A percentile compares a stretch with the other conserved stretches of the same genome.
These are phyloP conservation scores for Paecilomyces sp. DNA, from an alignment of 2,329 filamentous ascomycete genomes.

Conservation along the genomic window DNA sequence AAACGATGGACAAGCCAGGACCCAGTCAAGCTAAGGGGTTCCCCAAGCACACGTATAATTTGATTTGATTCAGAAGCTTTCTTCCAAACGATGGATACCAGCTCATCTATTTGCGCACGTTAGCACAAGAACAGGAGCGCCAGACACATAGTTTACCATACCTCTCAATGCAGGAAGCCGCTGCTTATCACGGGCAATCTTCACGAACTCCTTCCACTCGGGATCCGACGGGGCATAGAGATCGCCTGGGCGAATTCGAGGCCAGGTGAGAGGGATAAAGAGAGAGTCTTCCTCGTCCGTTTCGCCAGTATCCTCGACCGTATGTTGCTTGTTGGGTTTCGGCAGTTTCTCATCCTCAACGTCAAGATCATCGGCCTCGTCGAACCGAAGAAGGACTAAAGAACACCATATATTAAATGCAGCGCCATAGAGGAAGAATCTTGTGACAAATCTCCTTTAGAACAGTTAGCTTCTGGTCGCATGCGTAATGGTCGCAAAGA, in stretches of 20 bases:
- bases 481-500: not conserved
- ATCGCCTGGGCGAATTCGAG: slow-evolving; percentile 22
- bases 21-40: slow-evolving; percentile 42
- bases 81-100: slow-evolving; percentile 37
- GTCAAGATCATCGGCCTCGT: slow-evolving; percentile 18
- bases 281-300: slow-evolving; percentile 38
- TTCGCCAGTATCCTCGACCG: slow-evolving; percentile 4
- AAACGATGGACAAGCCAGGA: slow-evolving; percentile 58
- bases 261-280: slow-evolving; percentile 57
- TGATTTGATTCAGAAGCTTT: slow-evolving; percentile 39
- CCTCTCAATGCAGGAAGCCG: slow-evolving; percentile 44
- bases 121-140: slow-evolving; percentile 1
- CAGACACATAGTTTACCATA: slow-evolving; percentile 12
- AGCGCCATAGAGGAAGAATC: slow-evolving; percentile 21
- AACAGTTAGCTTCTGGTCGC: not conserved
- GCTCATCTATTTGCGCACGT: slow-evolving; percentile 31
- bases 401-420: slow-evolving; percentile 27
- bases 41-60: slow-evolving; percentile 41
- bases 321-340: not conserved
- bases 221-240: slow-evolving; percentile 42
- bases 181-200: slow-evolving; percentile 48
- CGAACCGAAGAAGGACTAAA: slow-evolving; percentile 22
- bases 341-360: slow-evolving; percentile 4
- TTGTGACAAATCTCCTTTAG: slow-evolving; percentile 21
- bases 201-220: slow-evolving; percentile 57